These are phyloP conservation scores for Phylloporus sp. DNA, from an alignment of 768 basidiomycete species.

Conservation along the genomic window DNA sequence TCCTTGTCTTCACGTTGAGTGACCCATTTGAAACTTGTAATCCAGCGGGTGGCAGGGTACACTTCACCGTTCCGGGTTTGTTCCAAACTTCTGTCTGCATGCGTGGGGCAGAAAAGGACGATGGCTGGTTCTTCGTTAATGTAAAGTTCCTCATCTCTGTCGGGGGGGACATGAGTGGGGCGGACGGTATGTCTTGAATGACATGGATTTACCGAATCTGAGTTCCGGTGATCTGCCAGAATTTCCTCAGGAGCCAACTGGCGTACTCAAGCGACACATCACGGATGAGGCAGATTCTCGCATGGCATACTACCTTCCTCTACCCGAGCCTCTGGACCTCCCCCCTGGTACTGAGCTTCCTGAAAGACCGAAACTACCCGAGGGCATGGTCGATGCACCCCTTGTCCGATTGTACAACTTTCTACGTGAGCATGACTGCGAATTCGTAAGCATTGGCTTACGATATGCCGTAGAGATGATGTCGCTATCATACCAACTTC, in stretches of 20 bases:
- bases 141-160: slow-evolving; percentile 71
- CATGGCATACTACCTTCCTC: slow-evolving; percentile 56
- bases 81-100: slow-evolving; percentile 75
- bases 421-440: slow-evolving; percentile 56
- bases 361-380: slow-evolving; percentile 46
- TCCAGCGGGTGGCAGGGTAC: slow-evolving; percentile 71
- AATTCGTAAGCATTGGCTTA: neutral
- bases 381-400: slow-evolving; percentile 70
- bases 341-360: slow-evolving; percentile 40
- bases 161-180: slow-evolving; percentile 66
- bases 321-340: slow-evolving; percentile 38
- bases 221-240: slow-evolving; percentile 38
- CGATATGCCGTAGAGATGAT: slow-evolving; percentile 61
- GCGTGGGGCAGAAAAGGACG: slow-evolving; percentile 59
- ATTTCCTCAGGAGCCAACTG: slow-evolving; percentile 65
- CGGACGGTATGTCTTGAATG: slow-evolving; percentile 48
- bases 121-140: slow-evolving; percentile 83
- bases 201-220: neutral
- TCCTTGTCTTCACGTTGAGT: slow-evolving; percentile 13
- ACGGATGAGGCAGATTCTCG: slow-evolving; percentile 69
- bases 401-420: slow-evolving; percentile 84
- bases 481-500: slow-evolving; percentile 88
- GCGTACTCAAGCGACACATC: slow-evolving; percentile 59
- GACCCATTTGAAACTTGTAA: slow-evolving; percentile 17
- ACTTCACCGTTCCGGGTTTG: slow-evolving; percentile 65